Conservation (phyloP, 148 eudicot genomes). For the Camellia granthamiana region DNA sequence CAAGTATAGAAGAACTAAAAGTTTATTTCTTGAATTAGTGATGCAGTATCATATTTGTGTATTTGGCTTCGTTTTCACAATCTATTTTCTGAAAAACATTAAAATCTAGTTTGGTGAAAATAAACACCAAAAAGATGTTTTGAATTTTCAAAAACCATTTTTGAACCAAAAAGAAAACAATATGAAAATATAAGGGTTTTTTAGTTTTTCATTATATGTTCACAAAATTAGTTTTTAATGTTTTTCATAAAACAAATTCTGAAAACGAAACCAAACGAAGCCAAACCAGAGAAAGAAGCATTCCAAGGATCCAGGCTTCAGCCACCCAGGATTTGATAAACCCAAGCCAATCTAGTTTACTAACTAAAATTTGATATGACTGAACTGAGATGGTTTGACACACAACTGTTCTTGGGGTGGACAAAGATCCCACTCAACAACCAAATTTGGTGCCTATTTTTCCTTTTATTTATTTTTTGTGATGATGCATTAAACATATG, state of each 20-base stretch:
- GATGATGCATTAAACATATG: too few relatives aligned
- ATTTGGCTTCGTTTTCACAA: neutral
- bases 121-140: too few relatives aligned
- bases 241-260: too few relatives aligned
- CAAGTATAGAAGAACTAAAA: neutral
- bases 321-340: neutral
- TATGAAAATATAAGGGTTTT: too few relatives aligned
- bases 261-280: too few relatives aligned
- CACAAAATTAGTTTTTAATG: too few relatives aligned
- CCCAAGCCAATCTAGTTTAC: neutral
- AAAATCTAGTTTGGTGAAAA: too few relatives aligned
- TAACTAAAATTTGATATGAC: neutral
- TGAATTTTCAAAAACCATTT: too few relatives aligned
- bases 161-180: too few relatives aligned
- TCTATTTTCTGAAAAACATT: too few relatives aligned
- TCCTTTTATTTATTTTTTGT: neutral
- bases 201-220: too few relatives aligned
- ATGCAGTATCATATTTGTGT: constrained; percentile 6
- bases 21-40: neutral
- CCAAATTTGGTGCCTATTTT: neutral
- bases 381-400: neutral
- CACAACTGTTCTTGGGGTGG: neutral
- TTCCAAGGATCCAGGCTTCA: neutral
- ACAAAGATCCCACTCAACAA: neutral
- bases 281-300: neutral